Evolutionary conservation across 225 moss, liverwort and hornwort species (phyloP).

Genomic region (Anthoceros angustus): DNA sequence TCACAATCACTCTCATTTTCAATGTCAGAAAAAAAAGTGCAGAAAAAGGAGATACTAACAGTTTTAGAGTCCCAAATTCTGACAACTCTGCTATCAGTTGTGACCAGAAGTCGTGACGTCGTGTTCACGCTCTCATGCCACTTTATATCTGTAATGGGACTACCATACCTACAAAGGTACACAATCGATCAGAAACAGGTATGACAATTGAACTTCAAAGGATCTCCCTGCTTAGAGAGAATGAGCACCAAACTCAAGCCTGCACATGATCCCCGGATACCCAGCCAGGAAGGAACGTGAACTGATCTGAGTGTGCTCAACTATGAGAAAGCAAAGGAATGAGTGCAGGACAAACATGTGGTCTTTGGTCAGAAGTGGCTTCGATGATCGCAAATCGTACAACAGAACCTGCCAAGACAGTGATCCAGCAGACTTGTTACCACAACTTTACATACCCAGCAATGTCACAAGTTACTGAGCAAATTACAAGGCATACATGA

Average conservation of each 20-base stretch:
- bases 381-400: constrained; percentile 84
- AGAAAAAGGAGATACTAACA: constrained; percentile 19
- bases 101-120: constrained; percentile 51
- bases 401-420: constrained; percentile 37
- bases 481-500: too few relatives aligned
- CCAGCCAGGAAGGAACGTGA: neutral
- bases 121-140: constrained; percentile 87
- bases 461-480: neutral
- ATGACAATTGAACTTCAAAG: neutral
- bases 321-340: neutral
- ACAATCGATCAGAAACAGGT: neutral
- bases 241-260: neutral
- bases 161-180: constrained; percentile 50
- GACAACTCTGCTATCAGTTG: constrained; percentile 63
- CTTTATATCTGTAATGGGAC: constrained; percentile 76
- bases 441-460: neutral
- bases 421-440: too few relatives aligned
- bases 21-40: neutral
- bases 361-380: constrained; percentile 63
- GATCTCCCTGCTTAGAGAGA: neutral
- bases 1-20: neutral
- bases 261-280: neutral
- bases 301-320: neutral
- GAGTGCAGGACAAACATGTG: constrained; percentile 40
- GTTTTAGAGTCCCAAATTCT: constrained; percentile 88